Percentiles rank a stretch among this genome's conserved stretches.
These are phyloP conservation scores for Xylaria sp. DNA, from an alignment of 2,329 filamentous ascomycete species.

Conservation along the genomic window DNA sequence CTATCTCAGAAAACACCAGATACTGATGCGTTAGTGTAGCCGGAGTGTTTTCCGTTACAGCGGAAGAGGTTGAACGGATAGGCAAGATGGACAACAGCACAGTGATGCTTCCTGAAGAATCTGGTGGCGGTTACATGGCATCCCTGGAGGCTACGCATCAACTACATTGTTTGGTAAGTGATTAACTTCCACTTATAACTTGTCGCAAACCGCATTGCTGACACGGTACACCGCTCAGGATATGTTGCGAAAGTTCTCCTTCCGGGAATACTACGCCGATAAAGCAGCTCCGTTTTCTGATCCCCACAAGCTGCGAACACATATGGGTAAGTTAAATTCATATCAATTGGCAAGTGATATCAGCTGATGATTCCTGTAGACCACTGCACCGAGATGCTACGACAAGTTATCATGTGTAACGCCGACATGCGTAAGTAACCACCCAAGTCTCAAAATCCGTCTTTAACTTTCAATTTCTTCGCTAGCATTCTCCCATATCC, in stretches of 20 bases:
- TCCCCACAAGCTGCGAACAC: conserved; percentile 10
- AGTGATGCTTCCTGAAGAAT: conserved; percentile 23
- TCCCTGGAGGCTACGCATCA: conserved; percentile 33
- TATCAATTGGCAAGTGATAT: background rate
- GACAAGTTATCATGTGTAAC: conserved; percentile 27
- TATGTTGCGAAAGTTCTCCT: conserved; percentile 25
- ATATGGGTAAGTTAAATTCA: conserved; percentile 16
- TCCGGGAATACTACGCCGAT: conserved; percentile 24
- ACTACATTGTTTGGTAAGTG: conserved; percentile 29
- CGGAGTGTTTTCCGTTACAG: conserved; percentile 17
- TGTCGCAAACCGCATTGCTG: background rate
- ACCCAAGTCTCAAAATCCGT: background rate
- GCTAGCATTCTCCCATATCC: background rate
- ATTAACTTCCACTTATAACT: conserved; percentile 3
- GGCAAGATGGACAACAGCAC: conserved; percentile 22
- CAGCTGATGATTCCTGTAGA: conserved; percentile 1
- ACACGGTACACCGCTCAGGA: background rate
- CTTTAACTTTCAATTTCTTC: background rate
- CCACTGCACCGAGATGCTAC: conserved; percentile 32
- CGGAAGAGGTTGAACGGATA: conserved; percentile 11
- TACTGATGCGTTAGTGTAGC: background rate
- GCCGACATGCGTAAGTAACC: conserved; percentile 21
- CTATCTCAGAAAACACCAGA: background rate
- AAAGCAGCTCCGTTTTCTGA: conserved; percentile 20
- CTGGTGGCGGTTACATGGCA: conserved; percentile 30